phyloP scores from a whole-genome alignment of 1,284 basidiomycete species.

The Malassezia restricta region DNA sequence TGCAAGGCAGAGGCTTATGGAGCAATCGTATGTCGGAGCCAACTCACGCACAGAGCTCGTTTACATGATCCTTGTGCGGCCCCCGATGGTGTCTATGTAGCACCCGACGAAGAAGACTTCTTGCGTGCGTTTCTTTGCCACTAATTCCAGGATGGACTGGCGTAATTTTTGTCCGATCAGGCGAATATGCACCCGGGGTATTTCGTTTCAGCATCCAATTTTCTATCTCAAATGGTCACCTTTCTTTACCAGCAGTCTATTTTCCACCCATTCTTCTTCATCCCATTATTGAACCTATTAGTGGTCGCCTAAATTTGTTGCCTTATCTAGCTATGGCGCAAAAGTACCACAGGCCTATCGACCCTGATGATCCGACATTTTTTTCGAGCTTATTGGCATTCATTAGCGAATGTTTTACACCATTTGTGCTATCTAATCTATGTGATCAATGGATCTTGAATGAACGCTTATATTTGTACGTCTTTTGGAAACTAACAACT shows the following conservation, averaged over 20 bases:
- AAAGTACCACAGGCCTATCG: neutral
- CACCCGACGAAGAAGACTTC: conserved; percentile 4
- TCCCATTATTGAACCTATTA: conserved; percentile 8
- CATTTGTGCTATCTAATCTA: neutral
- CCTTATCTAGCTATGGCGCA: neutral
- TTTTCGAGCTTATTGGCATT: neutral
- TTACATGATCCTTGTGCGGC: neutral
- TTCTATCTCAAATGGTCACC: neutral
- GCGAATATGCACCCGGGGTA: conserved; percentile 5
- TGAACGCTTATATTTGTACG: conserved; percentile 6
- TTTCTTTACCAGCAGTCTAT: conserved; percentile 3
- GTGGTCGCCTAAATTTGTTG: conserved; percentile 6
- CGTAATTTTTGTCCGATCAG: conserved; percentile 7
- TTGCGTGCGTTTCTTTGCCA: conserved; percentile 3
- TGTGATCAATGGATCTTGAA: conserved; percentile 5
- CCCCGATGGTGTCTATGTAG: conserved; percentile 12
- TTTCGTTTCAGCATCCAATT: conserved; percentile 15
- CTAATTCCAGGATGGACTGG: conserved; percentile 4
- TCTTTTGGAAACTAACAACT: neutral
- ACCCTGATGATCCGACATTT: conserved; percentile 2
- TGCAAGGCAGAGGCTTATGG: neutral
- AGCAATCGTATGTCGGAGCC: neutral
- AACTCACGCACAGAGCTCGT: neutral
- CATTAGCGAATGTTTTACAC: conserved; percentile 1
- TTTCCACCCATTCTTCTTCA: conserved; percentile 16